Evolutionary conservation across 805 yeast genomes (phyloP), one percentile per base, ranked within the genome.

Genomic region (Candida parachauliodes): DNA sequence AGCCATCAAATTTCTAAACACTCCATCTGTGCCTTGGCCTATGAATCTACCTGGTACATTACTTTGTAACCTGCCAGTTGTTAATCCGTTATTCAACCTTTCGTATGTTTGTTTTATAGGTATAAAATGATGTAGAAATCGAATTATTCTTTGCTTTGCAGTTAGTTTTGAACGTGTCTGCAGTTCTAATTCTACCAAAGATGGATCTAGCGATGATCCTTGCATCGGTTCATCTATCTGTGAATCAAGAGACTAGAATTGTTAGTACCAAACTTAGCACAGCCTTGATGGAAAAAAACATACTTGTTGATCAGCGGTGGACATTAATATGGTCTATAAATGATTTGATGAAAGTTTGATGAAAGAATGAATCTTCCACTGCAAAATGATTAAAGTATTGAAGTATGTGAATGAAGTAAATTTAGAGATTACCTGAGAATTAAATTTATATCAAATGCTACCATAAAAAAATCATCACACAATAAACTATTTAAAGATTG

Each of bases 1-100:
- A 2, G 98, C 98, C 50, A 85, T 76, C 49, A 93, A 59, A 59
- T 93, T 93, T 35, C 93, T 80, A 60, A 93, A 93, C 3, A 93
- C 98, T 8, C 98, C 98, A 57, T 93, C 98, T 9, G 72, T 68
- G 9, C 73, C 73, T 37, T 62, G 73, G 4, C 73, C 73, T 5
- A 68, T 58, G 37, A 67, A 67, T 50, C 55, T 65, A 44, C 53
- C 82, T 52, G 71, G 71, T 6, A 53, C 45, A 39, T 65, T 65
- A 20, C 65, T 40, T 43, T 65, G 72, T 61, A 68, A 62, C 42
- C 73, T 50, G 14, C 72, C 72, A 3, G 71, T 66, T 28, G 55
- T 46, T 17, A 66, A 37, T 3, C 73, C 73, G 43, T 68, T 68
- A 41, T 58, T 58, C 21, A 68, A 57, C 23, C 72, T 47, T 36